A percentile compares a stretch with the other conserved stretches of the same genome.
phyloP scores from a whole-genome alignment of 495 filamentous ascomycete species.

The Neurospora sp. region DNA sequence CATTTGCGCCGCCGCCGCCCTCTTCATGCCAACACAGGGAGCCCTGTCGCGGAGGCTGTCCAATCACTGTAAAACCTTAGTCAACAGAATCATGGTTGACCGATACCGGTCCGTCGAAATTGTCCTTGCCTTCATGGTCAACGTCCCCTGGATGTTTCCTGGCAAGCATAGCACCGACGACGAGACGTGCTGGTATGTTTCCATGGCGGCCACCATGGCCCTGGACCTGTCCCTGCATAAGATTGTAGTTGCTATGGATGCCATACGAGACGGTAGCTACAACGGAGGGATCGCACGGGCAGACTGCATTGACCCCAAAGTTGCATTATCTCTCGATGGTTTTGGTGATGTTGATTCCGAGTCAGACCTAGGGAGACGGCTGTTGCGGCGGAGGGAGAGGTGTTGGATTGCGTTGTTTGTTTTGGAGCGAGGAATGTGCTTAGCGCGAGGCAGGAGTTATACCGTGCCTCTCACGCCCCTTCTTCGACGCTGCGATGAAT shows the following conservation, averaged over 20 bases:
- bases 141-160: conserved; percentile 66
- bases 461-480: conserved; percentile 55
- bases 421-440: conserved; percentile 61
- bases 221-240: conserved; percentile 62
- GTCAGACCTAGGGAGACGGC: conserved; percentile 47
- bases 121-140: conserved; percentile 66
- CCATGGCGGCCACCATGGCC: conserved; percentile 58
- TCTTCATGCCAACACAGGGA: conserved; percentile 52
- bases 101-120: conserved; percentile 61
- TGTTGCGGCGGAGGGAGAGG: conserved; percentile 56
- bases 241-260: conserved; percentile 46
- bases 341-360: conserved; percentile 52
- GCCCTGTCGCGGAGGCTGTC: conserved; percentile 54
- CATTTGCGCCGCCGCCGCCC: conserved; percentile 51
- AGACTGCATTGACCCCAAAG: conserved; percentile 56
- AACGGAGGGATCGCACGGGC: conserved; percentile 43
- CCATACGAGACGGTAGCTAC: conserved; percentile 36
- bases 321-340: conserved; percentile 56
- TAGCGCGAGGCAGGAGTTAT: conserved; percentile 59
- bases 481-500: conserved; percentile 55
- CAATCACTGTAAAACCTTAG: conserved; percentile 53
- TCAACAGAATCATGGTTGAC: conserved; percentile 46
- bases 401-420: conserved; percentile 64
- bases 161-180: conserved; percentile 59
- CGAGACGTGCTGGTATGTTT: conserved; percentile 61